A percentile compares a stretch with the other conserved stretches of the same genome.
Conservation (phyloP, 345 rosid species). For the Erysimum cheiranthoides region DNA sequence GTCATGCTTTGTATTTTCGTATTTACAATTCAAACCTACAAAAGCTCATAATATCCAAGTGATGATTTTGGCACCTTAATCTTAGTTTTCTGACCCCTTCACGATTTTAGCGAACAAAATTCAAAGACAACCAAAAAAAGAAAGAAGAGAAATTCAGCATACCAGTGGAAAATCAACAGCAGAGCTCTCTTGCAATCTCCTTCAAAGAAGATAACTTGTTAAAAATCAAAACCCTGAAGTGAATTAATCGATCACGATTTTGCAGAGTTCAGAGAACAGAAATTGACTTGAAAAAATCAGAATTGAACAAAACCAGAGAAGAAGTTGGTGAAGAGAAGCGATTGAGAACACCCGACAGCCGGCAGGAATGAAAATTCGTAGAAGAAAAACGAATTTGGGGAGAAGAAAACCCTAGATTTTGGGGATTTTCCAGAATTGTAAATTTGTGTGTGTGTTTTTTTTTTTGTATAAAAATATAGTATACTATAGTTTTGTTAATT, state of each 20-base stretch:
- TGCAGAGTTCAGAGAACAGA: neutral
- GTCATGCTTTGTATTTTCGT: neutral
- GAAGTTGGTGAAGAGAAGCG: too few relatives aligned
- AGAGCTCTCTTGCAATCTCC: constrained; percentile 22
- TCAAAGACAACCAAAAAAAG: neutral
- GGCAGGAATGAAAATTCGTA: neutral
- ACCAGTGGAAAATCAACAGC: constrained; percentile 29
- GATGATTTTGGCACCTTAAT: neutral
- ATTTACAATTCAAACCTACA: neutral
- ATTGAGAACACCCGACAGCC: neutral
- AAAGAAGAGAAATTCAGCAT: neutral
- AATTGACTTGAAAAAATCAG: too few relatives aligned
- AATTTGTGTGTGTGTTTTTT: neutral
- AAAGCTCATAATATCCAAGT: neutral
- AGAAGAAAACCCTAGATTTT: too few relatives aligned
- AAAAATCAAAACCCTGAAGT: constrained; percentile 11
- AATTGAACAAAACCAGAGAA: too few relatives aligned
- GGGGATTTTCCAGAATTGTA: too few relatives aligned
- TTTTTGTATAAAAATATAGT: neutral
- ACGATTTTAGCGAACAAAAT: neutral
- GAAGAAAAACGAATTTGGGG: too few relatives aligned
- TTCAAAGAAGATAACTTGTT: constrained; percentile 2
- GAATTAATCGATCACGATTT: constrained; percentile 34
- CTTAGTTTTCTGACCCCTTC: neutral
- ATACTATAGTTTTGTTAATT: neutral